Evolutionary conservation across 768 basidiomycete genomes (phyloP).

Genomic region (Boletus subparvulus): DNA sequence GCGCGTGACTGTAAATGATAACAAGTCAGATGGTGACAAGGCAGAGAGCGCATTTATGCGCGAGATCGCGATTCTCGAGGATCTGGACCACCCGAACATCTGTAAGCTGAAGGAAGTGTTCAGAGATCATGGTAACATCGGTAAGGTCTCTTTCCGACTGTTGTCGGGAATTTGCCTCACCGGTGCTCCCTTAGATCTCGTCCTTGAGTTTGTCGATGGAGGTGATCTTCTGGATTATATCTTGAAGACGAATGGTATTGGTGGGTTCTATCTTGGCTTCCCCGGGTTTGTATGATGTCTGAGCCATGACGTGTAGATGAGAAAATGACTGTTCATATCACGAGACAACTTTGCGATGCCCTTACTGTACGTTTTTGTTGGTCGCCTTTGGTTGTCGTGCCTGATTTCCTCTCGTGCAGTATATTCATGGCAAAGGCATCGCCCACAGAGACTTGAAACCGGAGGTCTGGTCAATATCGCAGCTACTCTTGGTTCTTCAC

Average conservation of each 20-base stretch:
- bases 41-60: slow-evolving; percentile 50
- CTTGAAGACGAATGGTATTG: slow-evolving; percentile 53
- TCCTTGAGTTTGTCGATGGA: slow-evolving; percentile 82
- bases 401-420: slow-evolving; percentile 34
- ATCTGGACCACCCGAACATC: slow-evolving; percentile 78
- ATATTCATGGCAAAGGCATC: slow-evolving; percentile 73
- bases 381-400: background rate
- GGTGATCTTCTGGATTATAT: slow-evolving; percentile 88
- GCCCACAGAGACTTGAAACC: slow-evolving; percentile 95
- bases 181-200: slow-evolving; percentile 54
- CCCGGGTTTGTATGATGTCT: background rate
- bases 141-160: slow-evolving; percentile 36
- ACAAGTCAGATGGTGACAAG: slow-evolving; percentile 29
- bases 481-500: slow-evolving; percentile 2
- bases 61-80: slow-evolving; percentile 78
- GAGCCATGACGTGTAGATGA: slow-evolving; percentile 42
- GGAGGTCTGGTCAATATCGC: slow-evolving; percentile 44
- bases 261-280: slow-evolving; percentile 41
- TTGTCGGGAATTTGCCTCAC: slow-evolving; percentile 21
- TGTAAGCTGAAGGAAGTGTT: slow-evolving; percentile 79
- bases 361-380: slow-evolving; percentile 51
- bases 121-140: slow-evolving; percentile 59
- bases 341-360: slow-evolving; percentile 81
- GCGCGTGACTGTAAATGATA: slow-evolving; percentile 34
- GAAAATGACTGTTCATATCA: slow-evolving; percentile 61